Conservation (phyloP, 495 filamentous ascomycete genomes). For the Melanomma pulvis-pyrius region DNA sequence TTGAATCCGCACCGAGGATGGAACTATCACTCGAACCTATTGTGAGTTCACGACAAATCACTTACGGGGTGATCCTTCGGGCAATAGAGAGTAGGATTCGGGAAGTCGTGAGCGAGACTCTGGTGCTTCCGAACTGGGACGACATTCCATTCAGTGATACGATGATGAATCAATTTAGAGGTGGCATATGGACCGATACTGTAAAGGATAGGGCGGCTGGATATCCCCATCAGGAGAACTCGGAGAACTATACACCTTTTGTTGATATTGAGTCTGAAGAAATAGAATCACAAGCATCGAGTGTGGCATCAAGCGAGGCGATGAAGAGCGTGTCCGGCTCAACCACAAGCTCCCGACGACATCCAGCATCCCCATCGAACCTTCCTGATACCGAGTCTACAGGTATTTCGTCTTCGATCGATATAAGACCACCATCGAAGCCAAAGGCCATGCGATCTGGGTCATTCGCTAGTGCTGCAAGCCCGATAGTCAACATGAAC, state of each 20-base stretch:
- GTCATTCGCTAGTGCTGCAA: conserved; percentile 65
- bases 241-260: conserved; percentile 46
- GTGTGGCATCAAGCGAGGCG: conserved; percentile 2
- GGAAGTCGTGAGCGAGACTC: conserved; percentile 86
- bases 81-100: conserved; percentile 93
- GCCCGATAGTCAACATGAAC: conserved; percentile 66
- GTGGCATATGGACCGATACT: conserved; percentile 76
- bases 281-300: background rate
- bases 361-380: background rate
- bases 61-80: conserved; percentile 85
- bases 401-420: conserved; percentile 11
- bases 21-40: conserved; percentile 92
- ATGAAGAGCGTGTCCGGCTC: conserved; percentile 17
- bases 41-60: conserved; percentile 92
- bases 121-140: conserved; percentile 96
- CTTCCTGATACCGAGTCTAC: conserved; percentile 3
- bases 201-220: background rate
- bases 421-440: conserved; percentile 30
- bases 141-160: conserved; percentile 89
- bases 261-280: conserved; percentile 48
- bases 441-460: conserved; percentile 63
- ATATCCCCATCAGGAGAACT: background rate
- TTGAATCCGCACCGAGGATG: conserved; percentile 88
- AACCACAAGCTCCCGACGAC: background rate
- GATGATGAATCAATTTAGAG: conserved; percentile 71